Conservation (phyloP, 805 yeast species). For the Ogataea degrootiae region DNA sequence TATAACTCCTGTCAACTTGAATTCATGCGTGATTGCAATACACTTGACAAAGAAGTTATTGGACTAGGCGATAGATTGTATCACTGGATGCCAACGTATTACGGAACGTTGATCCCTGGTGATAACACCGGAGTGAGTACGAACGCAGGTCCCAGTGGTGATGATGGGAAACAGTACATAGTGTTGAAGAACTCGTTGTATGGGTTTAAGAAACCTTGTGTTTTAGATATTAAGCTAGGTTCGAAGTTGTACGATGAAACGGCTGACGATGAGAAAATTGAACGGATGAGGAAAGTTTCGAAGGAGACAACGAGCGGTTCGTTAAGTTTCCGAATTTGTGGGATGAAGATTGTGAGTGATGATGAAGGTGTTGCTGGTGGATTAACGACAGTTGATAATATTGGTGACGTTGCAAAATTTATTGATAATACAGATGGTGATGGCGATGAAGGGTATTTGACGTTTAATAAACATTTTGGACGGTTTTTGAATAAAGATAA, state of each 20-base stretch:
- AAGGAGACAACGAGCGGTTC: constrained; percentile 75
- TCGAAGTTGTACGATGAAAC: constrained; percentile 58
- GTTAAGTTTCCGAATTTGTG: constrained; percentile 75
- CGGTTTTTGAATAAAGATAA: constrained; percentile 44
- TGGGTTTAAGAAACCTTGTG: constrained; percentile 61
- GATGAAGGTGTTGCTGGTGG: constrained; percentile 7
- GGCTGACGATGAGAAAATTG: constrained; percentile 54
- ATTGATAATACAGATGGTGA: background rate
- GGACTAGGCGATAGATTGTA: constrained; percentile 32
- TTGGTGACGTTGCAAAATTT: background rate
- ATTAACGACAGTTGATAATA: constrained; percentile 14
- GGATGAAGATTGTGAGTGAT: constrained; percentile 56
- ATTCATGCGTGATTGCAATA: too few species aligned
- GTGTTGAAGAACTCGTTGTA: constrained; percentile 68
- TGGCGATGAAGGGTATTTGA: constrained; percentile 37
- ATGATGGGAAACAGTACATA: constrained; percentile 35
- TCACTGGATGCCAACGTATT: constrained; percentile 60
- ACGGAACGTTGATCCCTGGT: constrained; percentile 58
- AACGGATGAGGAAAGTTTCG: constrained; percentile 61
- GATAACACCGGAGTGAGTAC: constrained; percentile 11
- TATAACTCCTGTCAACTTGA: constrained; percentile 39
- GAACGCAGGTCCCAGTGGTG: constrained; percentile 13
- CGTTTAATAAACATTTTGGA: constrained; percentile 69
- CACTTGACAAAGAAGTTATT: constrained; percentile 12
- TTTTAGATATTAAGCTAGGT: constrained; percentile 85